Evolutionary conservation across 305 asterid species (phyloP).

Genomic region (Plantago coronopus): DNA sequence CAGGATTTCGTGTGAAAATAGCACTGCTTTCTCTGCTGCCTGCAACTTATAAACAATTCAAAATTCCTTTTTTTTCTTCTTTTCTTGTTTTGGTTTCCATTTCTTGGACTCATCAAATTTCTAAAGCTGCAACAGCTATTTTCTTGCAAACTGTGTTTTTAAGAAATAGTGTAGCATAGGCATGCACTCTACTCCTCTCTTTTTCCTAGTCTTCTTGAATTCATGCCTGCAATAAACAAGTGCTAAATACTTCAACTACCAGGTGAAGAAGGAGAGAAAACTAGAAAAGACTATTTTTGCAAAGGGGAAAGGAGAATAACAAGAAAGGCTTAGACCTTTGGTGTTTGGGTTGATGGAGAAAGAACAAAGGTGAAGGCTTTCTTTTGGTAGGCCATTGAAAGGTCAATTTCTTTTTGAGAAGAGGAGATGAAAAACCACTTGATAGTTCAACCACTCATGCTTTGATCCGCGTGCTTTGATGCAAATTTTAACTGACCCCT

Average conservation of each 20-base stretch:
- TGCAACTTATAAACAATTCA: neutral
- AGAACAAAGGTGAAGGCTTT: slow-evolving; percentile 40
- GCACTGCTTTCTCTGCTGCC: slow-evolving; percentile 31
- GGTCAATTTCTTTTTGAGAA: slow-evolving; percentile 72
- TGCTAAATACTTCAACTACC: too few relatives aligned
- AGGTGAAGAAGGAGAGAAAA: neutral
- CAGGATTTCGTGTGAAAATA: slow-evolving; percentile 55
- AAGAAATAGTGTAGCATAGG: slow-evolving; percentile 2
- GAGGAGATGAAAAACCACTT: slow-evolving; percentile 31
- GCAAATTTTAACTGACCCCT: slow-evolving; percentile 46
- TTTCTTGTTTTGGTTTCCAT: slow-evolving; percentile 12
- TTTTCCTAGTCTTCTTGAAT: neutral
- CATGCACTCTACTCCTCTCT: slow-evolving; percentile 37
- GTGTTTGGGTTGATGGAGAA: slow-evolving; percentile 34
- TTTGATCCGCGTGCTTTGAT: slow-evolving; percentile 87
- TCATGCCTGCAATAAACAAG: slow-evolving; percentile 9
- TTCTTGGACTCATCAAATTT: slow-evolving; percentile 22
- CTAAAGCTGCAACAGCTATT: slow-evolving; percentile 56
- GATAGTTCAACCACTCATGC: slow-evolving; percentile 78
- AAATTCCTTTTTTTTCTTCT: slow-evolving; percentile 14
- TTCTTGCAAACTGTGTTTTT: slow-evolving; percentile 8
- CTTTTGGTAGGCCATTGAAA: slow-evolving; percentile 50
- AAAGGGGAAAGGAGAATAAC: slow-evolving; percentile 6
- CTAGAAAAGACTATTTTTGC: slow-evolving; percentile 1
- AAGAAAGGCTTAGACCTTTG: slow-evolving; percentile 30